Percentiles rank a stretch among this genome's conserved stretches.
Evolutionary conservation across 2,329 filamentous ascomycete species (phyloP).

Genomic region (Penicillium vulpinum): DNA sequence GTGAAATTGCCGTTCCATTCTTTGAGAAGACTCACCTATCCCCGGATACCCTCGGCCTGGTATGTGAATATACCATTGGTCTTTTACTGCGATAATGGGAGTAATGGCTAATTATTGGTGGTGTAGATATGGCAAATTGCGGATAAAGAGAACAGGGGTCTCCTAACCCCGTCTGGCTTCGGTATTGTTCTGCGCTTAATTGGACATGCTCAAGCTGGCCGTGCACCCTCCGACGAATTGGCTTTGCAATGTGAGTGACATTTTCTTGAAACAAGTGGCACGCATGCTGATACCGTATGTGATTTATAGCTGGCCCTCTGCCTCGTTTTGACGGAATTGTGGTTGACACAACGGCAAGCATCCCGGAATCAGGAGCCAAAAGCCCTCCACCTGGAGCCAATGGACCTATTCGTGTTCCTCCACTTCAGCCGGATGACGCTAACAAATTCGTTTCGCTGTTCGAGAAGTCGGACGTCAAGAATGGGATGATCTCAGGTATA

Average conservation of each 20-base stretch:
- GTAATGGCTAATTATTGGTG: constrained; percentile 4
- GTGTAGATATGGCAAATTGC: constrained; percentile 98
- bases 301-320: constrained; percentile 66
- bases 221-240: constrained; percentile 75
- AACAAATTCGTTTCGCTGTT: constrained; percentile 87
- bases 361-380: constrained; percentile 52
- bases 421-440: constrained; percentile 83
- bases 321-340: constrained; percentile 85
- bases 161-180: constrained; percentile 90
- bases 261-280: not conserved
- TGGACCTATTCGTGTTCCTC: constrained; percentile 80
- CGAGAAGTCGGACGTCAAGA: constrained; percentile 78
- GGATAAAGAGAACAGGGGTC: constrained; percentile 91
- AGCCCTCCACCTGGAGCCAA: constrained; percentile 49
- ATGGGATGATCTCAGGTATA: constrained; percentile 70
- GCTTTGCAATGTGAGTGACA: constrained; percentile 68
- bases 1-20: constrained; percentile 94
- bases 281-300: constrained; percentile 7
- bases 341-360: constrained; percentile 43
- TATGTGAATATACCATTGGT: constrained; percentile 48
- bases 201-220: constrained; percentile 87
- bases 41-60: constrained; percentile 82
- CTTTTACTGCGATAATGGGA: not conserved
- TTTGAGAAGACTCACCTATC: constrained; percentile 94
- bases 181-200: constrained; percentile 91